These are phyloP conservation scores for Epichloe sp. DNA, from an alignment of 2,329 filamentous ascomycete genomes.

Conservation along the genomic window DNA sequence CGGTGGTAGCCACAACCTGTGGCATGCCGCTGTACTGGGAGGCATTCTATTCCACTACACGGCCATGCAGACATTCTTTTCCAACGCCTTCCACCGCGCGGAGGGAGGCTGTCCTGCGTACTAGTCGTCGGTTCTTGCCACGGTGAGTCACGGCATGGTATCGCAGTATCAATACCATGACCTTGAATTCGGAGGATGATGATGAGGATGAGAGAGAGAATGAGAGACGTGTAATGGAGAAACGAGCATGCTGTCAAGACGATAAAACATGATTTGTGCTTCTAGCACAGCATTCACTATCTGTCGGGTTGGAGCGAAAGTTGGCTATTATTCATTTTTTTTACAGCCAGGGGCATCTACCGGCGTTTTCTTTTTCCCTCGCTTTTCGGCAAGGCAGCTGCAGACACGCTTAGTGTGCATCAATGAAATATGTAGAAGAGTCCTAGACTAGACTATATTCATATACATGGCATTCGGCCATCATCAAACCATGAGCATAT, in stretches of 20 bases:
- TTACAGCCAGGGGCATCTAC: background rate
- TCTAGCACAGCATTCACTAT: background rate
- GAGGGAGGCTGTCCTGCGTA: constrained; percentile 44
- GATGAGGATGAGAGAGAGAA: background rate
- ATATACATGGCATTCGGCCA: background rate
- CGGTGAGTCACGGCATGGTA: background rate
- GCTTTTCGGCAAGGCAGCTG: background rate
- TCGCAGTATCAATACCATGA: background rate
- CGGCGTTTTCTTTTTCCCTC: background rate
- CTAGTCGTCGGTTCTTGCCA: constrained; percentile 16
- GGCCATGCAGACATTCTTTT: constrained; percentile 93
- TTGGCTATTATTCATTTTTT: background rate
- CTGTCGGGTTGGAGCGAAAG: background rate
- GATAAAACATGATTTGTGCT: background rate
- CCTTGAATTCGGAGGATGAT: background rate
- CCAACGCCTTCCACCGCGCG: constrained; percentile 58
- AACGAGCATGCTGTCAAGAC: background rate
- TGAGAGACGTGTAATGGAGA: background rate
- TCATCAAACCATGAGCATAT: background rate
- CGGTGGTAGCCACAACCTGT: constrained; percentile 91
- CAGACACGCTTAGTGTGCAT: no score
- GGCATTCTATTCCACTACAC: constrained; percentile 96
- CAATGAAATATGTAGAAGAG: background rate
- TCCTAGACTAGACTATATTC: background rate
- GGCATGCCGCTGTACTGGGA: constrained; percentile 88